Evolutionary conservation across 805 yeast genomes (phyloP), one percentile per base, ranked within the genome.

Genomic region (Metschnikowia matae): DNA sequence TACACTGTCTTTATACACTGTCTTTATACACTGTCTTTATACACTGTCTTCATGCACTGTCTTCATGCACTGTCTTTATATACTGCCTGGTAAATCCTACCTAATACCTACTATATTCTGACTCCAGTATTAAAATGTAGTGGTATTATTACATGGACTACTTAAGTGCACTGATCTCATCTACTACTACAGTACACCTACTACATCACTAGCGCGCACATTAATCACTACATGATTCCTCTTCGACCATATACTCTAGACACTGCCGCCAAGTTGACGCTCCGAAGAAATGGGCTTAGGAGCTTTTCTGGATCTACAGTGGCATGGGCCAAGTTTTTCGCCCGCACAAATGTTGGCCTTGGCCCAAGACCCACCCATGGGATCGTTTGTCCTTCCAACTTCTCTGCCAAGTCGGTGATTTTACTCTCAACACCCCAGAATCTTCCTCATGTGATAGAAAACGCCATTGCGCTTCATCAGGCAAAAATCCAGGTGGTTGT

Each of bases 381-480:
- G 7, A 15, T 44, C 23, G 26, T 21, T 17, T 17, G 33, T 17
- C 62, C 62, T 13, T 31, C 47, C 20, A 21, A 14, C 1, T 51
- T 68, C 40, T 23, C 20, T 1, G 58, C 75, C 43, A 63, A 62
- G 49, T 65, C 75, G 4, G 65, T 66, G 29, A 17, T 74, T 4
- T 44, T 74, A 5, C 58, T 73, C 34, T 55, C 75, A 6, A 74
- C 79, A 2, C 72, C 76, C 15, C 58, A 63, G 5, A 59, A 64
- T 40, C 57, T 73, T 8, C 62, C 69, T 1, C 43, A 47, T 5
- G 64, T 66, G 33, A 68, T 71, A n/a, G 63, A 64, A 23, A 56
- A 64, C 39, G 61, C 71, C 15, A 65, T 73, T 11, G 40, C 50
- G 1, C 51, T 66, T 10, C 65, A 67, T 39, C 34, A 60, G 15